These are phyloP conservation scores for Pseudocercospora vitis DNA, from an alignment of 2,329 filamentous ascomycete genomes.

Conservation along the genomic window DNA sequence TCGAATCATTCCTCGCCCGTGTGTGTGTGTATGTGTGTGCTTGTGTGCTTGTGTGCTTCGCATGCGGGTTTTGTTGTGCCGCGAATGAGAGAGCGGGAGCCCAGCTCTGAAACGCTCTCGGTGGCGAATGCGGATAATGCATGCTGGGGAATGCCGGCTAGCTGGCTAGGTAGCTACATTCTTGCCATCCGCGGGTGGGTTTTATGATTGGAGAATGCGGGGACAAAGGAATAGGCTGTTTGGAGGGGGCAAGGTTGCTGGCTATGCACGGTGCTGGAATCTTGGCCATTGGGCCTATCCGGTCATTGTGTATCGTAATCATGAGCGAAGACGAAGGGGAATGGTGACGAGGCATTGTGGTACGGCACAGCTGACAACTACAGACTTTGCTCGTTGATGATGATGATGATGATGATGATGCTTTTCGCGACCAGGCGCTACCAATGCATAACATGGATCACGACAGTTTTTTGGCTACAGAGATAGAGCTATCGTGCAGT, in stretches of 20 bases:
- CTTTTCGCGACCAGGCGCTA: constrained; percentile 15
- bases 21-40: too few relatives aligned
- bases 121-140: constrained; percentile 1
- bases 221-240: too few relatives aligned
- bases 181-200: too few relatives aligned
- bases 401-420: too few relatives aligned
- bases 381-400: constrained; percentile 17
- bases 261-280: too few relatives aligned
- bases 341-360: not conserved
- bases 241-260: too few relatives aligned
- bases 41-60: too few relatives aligned
- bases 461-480: constrained; percentile 8
- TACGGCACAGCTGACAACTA: constrained; percentile 5
- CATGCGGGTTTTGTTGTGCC: too few relatives aligned
- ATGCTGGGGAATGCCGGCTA: constrained; percentile 3
- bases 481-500: not conserved
- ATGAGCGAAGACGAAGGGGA: not conserved
- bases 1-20: too few relatives aligned
- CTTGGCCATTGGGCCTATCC: constrained; percentile 11
- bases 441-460: constrained; percentile 10
- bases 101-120: constrained; percentile 2
- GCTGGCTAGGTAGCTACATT: too few relatives aligned
- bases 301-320: not conserved
- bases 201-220: too few relatives aligned
- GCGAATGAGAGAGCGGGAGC: constrained; percentile 3